These are phyloP conservation scores for Vigna radiata DNA, from an alignment of 306 rosid species.

Conservation along the genomic window DNA sequence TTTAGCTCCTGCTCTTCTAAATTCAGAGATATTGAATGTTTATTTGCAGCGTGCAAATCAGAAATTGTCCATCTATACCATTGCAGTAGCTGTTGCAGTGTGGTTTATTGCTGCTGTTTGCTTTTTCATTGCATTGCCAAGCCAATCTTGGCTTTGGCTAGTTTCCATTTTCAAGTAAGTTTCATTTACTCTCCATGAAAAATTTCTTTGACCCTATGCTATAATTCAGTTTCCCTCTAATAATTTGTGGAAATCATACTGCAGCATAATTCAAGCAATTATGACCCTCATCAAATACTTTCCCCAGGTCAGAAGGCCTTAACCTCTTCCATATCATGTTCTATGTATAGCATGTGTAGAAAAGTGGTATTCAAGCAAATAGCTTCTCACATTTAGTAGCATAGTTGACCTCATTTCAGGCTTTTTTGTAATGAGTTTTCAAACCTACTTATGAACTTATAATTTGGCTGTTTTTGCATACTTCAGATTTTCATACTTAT, in stretches of 20 bases:
- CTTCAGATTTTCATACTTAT: neutral
- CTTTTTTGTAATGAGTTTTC: neutral
- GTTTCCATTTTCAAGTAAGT: constrained; percentile 59
- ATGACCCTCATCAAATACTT: constrained; percentile 81
- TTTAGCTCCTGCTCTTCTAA: neutral
- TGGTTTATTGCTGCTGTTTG: constrained; percentile 47
- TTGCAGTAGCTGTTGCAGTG: constrained; percentile 35
- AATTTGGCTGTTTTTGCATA: neutral
- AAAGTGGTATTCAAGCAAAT: neutral
- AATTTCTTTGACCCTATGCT: neutral
- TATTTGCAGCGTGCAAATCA: constrained; percentile 50
- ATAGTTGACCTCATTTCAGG: too few relatives aligned
- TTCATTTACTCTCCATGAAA: neutral
- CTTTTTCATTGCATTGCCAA: constrained; percentile 52
- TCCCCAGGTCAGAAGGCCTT: constrained; percentile 74
- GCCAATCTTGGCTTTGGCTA: constrained; percentile 56
- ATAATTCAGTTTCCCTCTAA: neutral
- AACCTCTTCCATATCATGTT: neutral
- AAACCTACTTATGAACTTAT: neutral
- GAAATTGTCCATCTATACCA: constrained; percentile 42
- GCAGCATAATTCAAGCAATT: constrained; percentile 82
- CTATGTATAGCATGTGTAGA: neutral
- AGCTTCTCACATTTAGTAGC: neutral
- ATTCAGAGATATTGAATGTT: constrained; percentile 12
- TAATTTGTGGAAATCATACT: constrained; percentile 4